These are phyloP conservation scores for Kodamaea kakaduensis DNA, from an alignment of 805 yeast species.

Conservation along the genomic window DNA sequence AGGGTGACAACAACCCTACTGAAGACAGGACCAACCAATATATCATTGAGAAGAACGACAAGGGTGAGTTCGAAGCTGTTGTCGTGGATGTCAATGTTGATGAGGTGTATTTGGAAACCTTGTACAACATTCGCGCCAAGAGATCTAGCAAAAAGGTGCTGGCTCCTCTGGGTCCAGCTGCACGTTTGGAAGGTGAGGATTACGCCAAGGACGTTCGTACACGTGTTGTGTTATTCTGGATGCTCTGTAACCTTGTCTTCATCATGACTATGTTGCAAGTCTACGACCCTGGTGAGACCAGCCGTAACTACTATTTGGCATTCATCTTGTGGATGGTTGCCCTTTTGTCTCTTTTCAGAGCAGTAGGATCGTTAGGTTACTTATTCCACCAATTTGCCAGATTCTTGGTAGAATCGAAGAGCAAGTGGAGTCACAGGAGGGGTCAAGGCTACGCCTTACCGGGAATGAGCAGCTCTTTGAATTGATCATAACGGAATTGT, in stretches of 20 bases:
- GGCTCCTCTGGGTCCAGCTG: conserved; percentile 21
- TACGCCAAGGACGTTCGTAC: conserved; percentile 94
- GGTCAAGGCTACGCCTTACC: conserved; percentile 34
- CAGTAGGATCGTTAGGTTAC: conserved; percentile 73
- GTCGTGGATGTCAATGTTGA: conserved; percentile 83
- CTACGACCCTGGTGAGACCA: conserved; percentile 59
- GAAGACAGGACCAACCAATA: conserved; percentile 74
- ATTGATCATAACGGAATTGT: conserved; percentile 12
- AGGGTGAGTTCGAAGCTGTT: conserved; percentile 75
- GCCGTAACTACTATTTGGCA: conserved; percentile 65
- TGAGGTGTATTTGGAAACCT: conserved; percentile 71
- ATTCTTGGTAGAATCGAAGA: conserved; percentile 35
- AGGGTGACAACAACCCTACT: conserved; percentile 76
- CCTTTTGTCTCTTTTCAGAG: conserved; percentile 74
- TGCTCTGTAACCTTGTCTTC: conserved; percentile 73
- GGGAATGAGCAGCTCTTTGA: conserved; percentile 32
- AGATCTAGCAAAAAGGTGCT: conserved; percentile 53
- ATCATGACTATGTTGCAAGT: conserved; percentile 87
- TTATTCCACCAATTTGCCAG: conserved; percentile 42
- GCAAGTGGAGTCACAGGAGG: conserved; percentile 40
- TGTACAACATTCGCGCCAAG: conserved; percentile 67
- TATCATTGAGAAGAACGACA: conserved; percentile 71
- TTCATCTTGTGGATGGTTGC: conserved; percentile 94
- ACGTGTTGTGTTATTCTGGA: conserved; percentile 93
- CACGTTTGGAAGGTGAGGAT: conserved; percentile 56